These are phyloP conservation scores for Theileria luwenshuni DNA, from an alignment of 169 alveolate genomes.

Conservation along the genomic window DNA sequence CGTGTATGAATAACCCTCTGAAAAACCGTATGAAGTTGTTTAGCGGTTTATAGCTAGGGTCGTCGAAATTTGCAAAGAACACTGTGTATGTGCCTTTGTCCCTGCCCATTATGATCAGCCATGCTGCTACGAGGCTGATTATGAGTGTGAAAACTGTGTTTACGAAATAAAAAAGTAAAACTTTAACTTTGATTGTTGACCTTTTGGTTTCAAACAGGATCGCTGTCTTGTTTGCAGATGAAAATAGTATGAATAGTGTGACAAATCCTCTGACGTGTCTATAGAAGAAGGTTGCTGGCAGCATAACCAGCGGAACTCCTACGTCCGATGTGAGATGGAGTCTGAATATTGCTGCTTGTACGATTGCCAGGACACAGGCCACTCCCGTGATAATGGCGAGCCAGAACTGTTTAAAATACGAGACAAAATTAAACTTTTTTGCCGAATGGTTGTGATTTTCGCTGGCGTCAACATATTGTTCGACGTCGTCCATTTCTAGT, in stretches of 20 bases:
- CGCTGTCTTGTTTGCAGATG: slow-evolving; percentile 12
- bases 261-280: slow-evolving; percentile 39
- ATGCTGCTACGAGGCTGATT: slow-evolving; percentile 2
- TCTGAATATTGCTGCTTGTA: slow-evolving; percentile 13
- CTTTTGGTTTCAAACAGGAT: slow-evolving; percentile 27
- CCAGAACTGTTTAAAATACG: slow-evolving; percentile 33
- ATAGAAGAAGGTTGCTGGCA: slow-evolving; percentile 25
- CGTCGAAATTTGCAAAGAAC: slow-evolving; percentile 9
- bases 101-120: slow-evolving; percentile 17
- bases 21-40: slow-evolving; percentile 16
- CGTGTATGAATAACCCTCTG: slow-evolving; percentile 33
- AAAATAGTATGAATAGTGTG: slow-evolving; percentile 9
- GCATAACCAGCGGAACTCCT: slow-evolving; percentile 15
- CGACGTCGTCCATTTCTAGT: slow-evolving; percentile 30
- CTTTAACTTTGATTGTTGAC: slow-evolving; percentile 17
- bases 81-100: not conserved
- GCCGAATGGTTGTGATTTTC: slow-evolving; percentile 8
- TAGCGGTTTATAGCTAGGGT: slow-evolving; percentile 6
- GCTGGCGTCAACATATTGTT: slow-evolving; percentile 28
- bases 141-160: slow-evolving; percentile 6
- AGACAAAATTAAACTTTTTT: not conserved
- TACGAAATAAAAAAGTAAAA: slow-evolving; percentile 14
- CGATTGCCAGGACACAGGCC: slow-evolving; percentile 11
- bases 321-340: slow-evolving; percentile 5
- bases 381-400: slow-evolving; percentile 18